Evolutionary conservation across 2,329 filamentous ascomycete species (phyloP), one percentile per base, ranked within the genome.

Genomic region (Colletotrichum cordylinicola): DNA sequence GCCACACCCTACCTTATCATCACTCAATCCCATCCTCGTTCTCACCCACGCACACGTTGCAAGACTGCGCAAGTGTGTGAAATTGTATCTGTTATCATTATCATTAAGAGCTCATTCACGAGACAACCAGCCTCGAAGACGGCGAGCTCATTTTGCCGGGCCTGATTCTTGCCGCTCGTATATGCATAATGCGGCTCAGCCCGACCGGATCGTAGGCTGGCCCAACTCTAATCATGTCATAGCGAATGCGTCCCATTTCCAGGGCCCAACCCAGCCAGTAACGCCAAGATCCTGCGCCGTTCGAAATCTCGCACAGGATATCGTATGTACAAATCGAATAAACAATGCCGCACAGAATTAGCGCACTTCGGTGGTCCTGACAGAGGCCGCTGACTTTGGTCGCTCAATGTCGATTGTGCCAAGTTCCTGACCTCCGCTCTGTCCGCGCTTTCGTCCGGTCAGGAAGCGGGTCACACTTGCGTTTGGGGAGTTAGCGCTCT

Each of bases 381-480:
- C 76, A 18, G 80, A 77, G 58, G 80, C 79, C 52, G 83, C 80
- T n/a, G 80, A 79, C 60, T 75, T 78, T 31, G 83, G 80, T 48
- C 83, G 82, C 37, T 91, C 88, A 81, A 96, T 94, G 58, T 91
- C 88, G 80, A 96, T 94, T 56, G 87, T 89, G 60, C 92, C 91
- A 70, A 98, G 84, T 84, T 98, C 94, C 76, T 94, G 89, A 35
- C 93, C 93, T 80, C 93, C 93, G 80, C 91, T 93, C 80, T 93
- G 92, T 5, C 90, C 93, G 79, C 93, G 88, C 87, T 95, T 96
- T 80, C 95, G 89, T 18, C 94, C 90, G 70, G 95, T 89, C 79
- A 94, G 90, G 82, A 96, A 95, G 67, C 89, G 83, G 83, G 91
- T 85, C 84, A 86, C 89, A 84, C 81, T 77, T 16, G 65, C 73